Conservation (phyloP, 2,329 filamentous ascomycete genomes). For the Cytospora piceicola region DNA sequence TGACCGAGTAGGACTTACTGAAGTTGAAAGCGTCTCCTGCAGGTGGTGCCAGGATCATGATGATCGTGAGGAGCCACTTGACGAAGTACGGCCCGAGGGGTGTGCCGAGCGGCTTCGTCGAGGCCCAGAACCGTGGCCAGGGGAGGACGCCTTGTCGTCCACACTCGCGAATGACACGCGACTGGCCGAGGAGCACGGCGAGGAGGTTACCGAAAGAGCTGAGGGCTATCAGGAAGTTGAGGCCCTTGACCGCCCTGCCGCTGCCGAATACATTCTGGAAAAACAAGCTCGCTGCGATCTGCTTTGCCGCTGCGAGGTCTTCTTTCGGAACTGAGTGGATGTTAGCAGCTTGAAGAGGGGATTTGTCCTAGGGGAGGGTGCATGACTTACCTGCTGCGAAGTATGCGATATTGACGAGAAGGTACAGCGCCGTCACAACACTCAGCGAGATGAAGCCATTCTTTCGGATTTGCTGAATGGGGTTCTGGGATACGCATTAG, state of each 20-base stretch:
- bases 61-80: conserved; percentile 58
- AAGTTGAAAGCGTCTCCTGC: conserved; percentile 69
- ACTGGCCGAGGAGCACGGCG: conserved; percentile 58
- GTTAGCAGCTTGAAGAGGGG: not conserved
- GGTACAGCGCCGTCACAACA: conserved; percentile 57
- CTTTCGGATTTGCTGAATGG: conserved; percentile 57
- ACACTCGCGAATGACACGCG: conserved; percentile 62
- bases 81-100: conserved; percentile 62
- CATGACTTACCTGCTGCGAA: conserved; percentile 50
- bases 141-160: conserved; percentile 65
- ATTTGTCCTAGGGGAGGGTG: not conserved
- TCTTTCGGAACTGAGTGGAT: conserved; percentile 49
- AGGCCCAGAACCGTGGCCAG: conserved; percentile 62
- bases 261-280: conserved; percentile 61
- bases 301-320: conserved; percentile 54
- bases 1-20: conserved; percentile 39
- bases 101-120: conserved; percentile 65
- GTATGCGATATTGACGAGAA: conserved; percentile 63
- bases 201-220: conserved; percentile 63
- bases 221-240: conserved; percentile 61
- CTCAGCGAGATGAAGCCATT: conserved; percentile 54
- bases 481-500: conserved; percentile 48
- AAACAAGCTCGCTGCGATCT: conserved; percentile 60
- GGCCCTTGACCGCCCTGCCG: conserved; percentile 47
- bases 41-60: conserved; percentile 65